Base-by-base conservation (phyloP, 306 rosid genomes). In the Rosa persica region DNA sequence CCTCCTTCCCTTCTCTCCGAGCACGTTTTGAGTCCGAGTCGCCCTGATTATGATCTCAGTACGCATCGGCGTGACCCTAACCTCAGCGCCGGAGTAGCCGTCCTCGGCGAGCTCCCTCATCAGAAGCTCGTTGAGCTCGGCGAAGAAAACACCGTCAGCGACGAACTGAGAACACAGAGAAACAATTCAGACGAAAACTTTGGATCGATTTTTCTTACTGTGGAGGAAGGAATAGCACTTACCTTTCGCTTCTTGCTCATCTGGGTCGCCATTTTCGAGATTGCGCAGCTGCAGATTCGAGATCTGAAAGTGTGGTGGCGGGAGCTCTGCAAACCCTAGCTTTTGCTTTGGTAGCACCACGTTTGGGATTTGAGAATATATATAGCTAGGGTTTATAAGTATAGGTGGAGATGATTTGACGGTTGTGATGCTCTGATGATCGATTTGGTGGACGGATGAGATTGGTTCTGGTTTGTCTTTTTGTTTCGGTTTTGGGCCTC, bases 231-330 rank as follows among this genome's bases (percentile, higher is more conserved):
- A 54, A 30, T 19, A 15, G 30, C 1, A 46, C 60, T 13, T 3
- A 90, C 97, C 89, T 90, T 93, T 83, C 93, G 80, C 92, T 93
- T 93, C 81, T 93, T 93, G 89, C 97, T 93, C 86, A 93, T 76
- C 9, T 81, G 88, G 13, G 83, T 83, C 67, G 82, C 81, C 83
- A 89, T 82, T 52, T 34, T 85, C 54, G 57, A 7, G 43, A 60
- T 8, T 62, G 42, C 52, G 30, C 27, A 48, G 36, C 25, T 42
- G 81, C 52, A 69, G 82, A 76, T 19, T 4, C 19, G 79, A 74
- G 83, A 69, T 81, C 86, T 52, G 58, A 46, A 40, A 30, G 3
- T 39, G 17, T 27, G 16, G 84, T 55, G 64, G 76, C 12, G 64
- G 84, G 79, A 69, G 87, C 84, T 67, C 74, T 80, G 80, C 38